Base-by-base conservation (phyloP, 345 rosid genomes). In the Dipteronia dyeriana region DNA sequence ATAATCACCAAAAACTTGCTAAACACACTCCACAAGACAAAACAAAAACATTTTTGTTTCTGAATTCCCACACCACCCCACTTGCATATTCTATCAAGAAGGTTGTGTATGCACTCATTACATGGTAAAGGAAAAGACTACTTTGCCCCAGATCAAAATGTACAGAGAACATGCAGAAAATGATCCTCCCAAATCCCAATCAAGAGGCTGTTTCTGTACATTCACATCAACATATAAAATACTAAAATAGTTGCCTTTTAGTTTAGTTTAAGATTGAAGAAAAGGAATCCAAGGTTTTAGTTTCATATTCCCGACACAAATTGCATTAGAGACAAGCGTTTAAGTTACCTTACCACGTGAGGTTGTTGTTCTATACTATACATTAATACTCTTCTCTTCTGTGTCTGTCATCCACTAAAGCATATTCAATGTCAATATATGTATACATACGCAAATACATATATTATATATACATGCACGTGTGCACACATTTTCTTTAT, bases 291-390 rank as follows among this genome's bases (percentile, higher is more conserved):
- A 75, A n/a, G 85, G 88, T 77, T 45, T 80, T 59, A 69, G 78
- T 75, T 79, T 82, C 86, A 81, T 82, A 84, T 82, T 86, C 86
- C 86, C 71, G 87, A 84, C 84, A 85, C 54, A 22, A 78, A 82
- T 64, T 75, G 82, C 85, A 78, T 76, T 84, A 71, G 79, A 84
- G 87, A 84, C 89, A 81, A 86, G 76, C 85, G 69, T 79, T 63
- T 29, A 73, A 68, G 88, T 84, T 64, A 75, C 72, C 86, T 81
- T 74, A 76, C 74, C 91, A 84, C 91, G 89, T 86, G 87, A 84
- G 87, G 67, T 68, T 79, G 82, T 71, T 72, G 70, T 80, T 71
- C 68, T 71, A 47, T 73, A 29, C 2, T 29, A 29, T 34, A 34
- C 4, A n/a, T n/a, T n/a, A 34, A 34, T 34, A 59, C 38, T 66